A percentile compares a stretch with the other conserved stretches of the same genome.
phyloP scores from a whole-genome alignment of 2,329 filamentous ascomycete species.

The Claviceps pusilla region DNA sequence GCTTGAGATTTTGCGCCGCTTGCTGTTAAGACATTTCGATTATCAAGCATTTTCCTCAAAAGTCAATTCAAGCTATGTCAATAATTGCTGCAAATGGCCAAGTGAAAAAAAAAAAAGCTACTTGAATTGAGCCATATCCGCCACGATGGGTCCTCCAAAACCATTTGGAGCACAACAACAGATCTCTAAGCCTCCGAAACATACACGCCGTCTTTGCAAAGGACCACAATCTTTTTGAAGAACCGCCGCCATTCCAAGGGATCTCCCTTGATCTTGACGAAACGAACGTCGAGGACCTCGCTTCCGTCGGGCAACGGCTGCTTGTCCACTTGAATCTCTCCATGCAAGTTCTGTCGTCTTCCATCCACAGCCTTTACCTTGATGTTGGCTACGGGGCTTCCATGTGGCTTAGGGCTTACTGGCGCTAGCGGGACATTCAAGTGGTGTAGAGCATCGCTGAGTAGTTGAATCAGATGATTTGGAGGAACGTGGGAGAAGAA shows the following conservation, averaged over 20 bases:
- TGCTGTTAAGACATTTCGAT: neutral
- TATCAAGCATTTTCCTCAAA: neutral
- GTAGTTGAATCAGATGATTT: constrained; percentile 59
- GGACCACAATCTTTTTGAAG: constrained; percentile 86
- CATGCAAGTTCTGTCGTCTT: constrained; percentile 55
- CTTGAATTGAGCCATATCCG: neutral
- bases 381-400: constrained; percentile 46
- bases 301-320: constrained; percentile 38
- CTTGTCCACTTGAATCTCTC: constrained; percentile 59
- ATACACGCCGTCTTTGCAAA: constrained; percentile 75
- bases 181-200: constrained; percentile 25
- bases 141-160: neutral
- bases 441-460: constrained; percentile 68
- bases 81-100: neutral
- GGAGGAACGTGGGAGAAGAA: constrained; percentile 79
- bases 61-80: neutral
- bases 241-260: constrained; percentile 91
- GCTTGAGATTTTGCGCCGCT: neutral
- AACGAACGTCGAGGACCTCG: constrained; percentile 69
- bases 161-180: neutral
- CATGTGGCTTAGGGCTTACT: constrained; percentile 28
- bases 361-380: constrained; percentile 62
- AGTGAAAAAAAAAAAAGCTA: neutral
- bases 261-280: constrained; percentile 90
- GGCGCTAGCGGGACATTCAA: constrained; percentile 64